Percentiles rank a stretch among this genome's conserved stretches.
Evolutionary conservation across 228 moss, liverwort and hornwort genomes (phyloP).

Genomic region (Sphagnum magellanicum): DNA sequence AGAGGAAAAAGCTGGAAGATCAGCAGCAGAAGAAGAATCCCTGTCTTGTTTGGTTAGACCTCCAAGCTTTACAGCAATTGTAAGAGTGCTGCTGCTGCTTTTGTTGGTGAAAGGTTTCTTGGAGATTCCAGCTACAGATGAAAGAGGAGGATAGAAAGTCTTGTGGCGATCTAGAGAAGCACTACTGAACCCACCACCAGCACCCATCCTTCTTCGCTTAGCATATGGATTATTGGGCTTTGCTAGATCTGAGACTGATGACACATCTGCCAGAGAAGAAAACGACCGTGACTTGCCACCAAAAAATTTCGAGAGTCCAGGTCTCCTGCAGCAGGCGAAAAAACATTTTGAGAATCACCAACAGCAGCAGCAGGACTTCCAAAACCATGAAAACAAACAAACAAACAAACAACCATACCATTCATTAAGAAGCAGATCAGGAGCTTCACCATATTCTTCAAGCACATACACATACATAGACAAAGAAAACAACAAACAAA

Average conservation of each 20-base stretch:
- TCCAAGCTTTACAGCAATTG: slow-evolving; percentile 64
- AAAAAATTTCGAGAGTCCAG: slow-evolving; percentile 75
- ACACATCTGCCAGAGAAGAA: slow-evolving; percentile 58
- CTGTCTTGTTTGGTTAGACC: slow-evolving; percentile 41
- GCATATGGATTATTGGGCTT: slow-evolving; percentile 81
- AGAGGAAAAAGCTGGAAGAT: slow-evolving; percentile 3
- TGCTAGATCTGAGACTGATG: slow-evolving; percentile 55
- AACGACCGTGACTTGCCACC: slow-evolving; percentile 83
- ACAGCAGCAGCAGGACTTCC: too few relatives aligned
- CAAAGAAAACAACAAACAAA: too few relatives aligned
- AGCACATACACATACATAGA: too few relatives aligned
- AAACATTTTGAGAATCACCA: background rate
- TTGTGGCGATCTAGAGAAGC: slow-evolving; percentile 50
- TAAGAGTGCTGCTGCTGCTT: slow-evolving; percentile 27
- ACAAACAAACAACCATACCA: too few relatives aligned
- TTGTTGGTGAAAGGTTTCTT: slow-evolving; percentile 60
- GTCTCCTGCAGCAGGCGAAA: slow-evolving; percentile 40
- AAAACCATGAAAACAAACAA: too few relatives aligned
- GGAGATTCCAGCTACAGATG: slow-evolving; percentile 59
- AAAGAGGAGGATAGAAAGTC: slow-evolving; percentile 60
- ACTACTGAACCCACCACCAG: slow-evolving; percentile 4
- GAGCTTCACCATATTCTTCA: too few relatives aligned
- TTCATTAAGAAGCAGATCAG: too few relatives aligned
- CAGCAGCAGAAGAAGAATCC: slow-evolving; percentile 7
- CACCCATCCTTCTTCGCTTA: slow-evolving; percentile 60